phyloP scores from a whole-genome alignment of 768 basidiomycete genomes.

The Pisolithus albus region DNA sequence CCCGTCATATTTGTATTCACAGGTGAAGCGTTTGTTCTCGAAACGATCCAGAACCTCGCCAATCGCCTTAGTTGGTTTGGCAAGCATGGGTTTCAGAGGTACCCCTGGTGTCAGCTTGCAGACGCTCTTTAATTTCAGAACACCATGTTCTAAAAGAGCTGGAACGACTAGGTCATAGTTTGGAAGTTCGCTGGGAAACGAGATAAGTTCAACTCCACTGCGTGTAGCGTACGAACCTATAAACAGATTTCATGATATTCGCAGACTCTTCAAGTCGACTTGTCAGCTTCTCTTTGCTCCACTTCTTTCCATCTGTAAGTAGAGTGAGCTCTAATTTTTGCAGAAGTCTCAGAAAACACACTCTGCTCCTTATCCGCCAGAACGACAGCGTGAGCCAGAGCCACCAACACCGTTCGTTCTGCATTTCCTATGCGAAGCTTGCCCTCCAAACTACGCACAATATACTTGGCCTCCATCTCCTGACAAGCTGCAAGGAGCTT shows the following conservation, averaged over 20 bases:
- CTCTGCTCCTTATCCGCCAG: slow-evolving; percentile 69
- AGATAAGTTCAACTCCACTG: not conserved
- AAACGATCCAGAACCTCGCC: slow-evolving; percentile 96
- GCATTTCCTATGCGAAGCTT: slow-evolving; percentile 97
- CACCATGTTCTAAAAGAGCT: slow-evolving; percentile 73
- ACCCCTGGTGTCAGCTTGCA: slow-evolving; percentile 95
- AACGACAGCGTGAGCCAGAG: slow-evolving; percentile 87
- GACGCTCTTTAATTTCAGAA: slow-evolving; percentile 56
- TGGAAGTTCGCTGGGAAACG: slow-evolving; percentile 72
- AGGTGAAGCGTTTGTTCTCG: slow-evolving; percentile 92
- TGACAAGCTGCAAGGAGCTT: slow-evolving; percentile 90
- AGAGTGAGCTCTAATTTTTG: not conserved
- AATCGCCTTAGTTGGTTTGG: slow-evolving; percentile 98
- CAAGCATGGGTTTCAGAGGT: slow-evolving; percentile 97
- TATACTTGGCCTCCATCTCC: slow-evolving; percentile 90
- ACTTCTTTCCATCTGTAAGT: slow-evolving; percentile 59
- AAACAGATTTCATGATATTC: slow-evolving; percentile 79
- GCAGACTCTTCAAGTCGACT: slow-evolving; percentile 70
- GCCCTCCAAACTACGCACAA: slow-evolving; percentile 91
- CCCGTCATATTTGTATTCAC: slow-evolving; percentile 99
- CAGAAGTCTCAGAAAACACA: slow-evolving; percentile 18
- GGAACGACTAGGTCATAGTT: slow-evolving; percentile 90
- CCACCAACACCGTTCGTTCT: slow-evolving; percentile 90
- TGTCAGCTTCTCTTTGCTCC: slow-evolving; percentile 67
- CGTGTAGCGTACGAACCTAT: slow-evolving; percentile 53